Percentiles rank a stretch among this genome's conserved stretches.
phyloP scores from a whole-genome alignment of 2,329 filamentous ascomycete genomes.

The Hypoxylon sp. region DNA sequence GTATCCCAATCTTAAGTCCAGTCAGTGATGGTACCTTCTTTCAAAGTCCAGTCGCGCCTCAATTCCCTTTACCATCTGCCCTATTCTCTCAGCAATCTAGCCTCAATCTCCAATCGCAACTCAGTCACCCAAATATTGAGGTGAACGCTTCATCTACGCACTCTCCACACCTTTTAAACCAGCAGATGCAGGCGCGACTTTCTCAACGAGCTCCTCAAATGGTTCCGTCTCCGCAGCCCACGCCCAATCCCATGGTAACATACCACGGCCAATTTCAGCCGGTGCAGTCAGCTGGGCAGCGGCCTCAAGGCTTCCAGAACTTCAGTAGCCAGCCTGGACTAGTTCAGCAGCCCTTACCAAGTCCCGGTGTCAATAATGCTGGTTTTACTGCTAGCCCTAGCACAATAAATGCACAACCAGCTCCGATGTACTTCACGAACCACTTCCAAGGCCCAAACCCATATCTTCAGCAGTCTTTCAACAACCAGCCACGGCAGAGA shows the following conservation, averaged over 20 bases:
- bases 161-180: slow-evolving; percentile 12
- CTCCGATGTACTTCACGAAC: slow-evolving; percentile 5
- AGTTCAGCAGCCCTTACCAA: slow-evolving; percentile 1
- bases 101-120: slow-evolving; percentile 32
- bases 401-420: slow-evolving; percentile 6
- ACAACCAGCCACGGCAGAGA: slow-evolving; percentile 8
- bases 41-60: slow-evolving; percentile 9
- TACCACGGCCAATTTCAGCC: slow-evolving; percentile 6
- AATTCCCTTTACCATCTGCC: slow-evolving; percentile 8
- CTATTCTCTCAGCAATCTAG: slow-evolving; percentile 23
- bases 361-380: slow-evolving; percentile 2
- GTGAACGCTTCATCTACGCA: slow-evolving; percentile 16
- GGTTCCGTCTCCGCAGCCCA: not conserved
- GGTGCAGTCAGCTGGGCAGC: slow-evolving; percentile 8
- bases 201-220: slow-evolving; percentile 20
- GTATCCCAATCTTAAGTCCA: slow-evolving; percentile 12
- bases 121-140: not conserved
- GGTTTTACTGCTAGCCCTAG: not conserved
- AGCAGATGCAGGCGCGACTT: slow-evolving; percentile 20
- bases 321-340: slow-evolving; percentile 3
- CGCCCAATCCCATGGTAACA: slow-evolving; percentile 2
- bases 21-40: slow-evolving; percentile 8
- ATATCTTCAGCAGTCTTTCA: slow-evolving; percentile 9
- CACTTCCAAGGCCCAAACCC: slow-evolving; percentile 16
- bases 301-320: slow-evolving; percentile 12